Conservation (phyloP, 1,139 yeast species). For the Hemisphaericaspora xylofermentans region DNA sequence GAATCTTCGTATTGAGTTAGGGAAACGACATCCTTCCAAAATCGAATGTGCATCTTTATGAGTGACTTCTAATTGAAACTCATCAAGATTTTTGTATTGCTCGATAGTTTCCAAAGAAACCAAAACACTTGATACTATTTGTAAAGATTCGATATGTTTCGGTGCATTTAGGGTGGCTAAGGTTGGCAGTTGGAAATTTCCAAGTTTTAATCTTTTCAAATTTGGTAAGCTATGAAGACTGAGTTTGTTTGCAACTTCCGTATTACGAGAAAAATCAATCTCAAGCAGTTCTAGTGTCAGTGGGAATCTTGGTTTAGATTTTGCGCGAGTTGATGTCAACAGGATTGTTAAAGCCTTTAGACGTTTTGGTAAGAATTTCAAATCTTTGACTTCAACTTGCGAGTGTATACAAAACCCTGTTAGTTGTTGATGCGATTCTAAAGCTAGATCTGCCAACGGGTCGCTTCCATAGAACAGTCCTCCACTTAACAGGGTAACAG, state of each 20-base stretch:
- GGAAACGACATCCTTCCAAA: background rate
- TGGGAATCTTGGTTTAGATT: background rate
- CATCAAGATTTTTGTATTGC: background rate
- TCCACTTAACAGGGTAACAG: background rate
- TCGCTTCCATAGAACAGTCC: background rate
- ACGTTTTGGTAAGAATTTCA: background rate
- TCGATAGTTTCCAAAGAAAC: background rate
- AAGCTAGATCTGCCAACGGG: too few species aligned
- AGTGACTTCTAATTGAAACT: background rate
- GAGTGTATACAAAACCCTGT: background rate
- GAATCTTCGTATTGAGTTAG: background rate
- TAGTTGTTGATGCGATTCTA: too few species aligned
- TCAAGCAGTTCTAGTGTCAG: background rate
- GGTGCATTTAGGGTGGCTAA: background rate
- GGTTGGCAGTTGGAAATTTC: background rate
- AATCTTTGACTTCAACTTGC: background rate
- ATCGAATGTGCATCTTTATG: background rate
- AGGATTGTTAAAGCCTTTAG: background rate
- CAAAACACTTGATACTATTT: background rate
- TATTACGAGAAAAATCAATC: too few species aligned
- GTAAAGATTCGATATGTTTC: background rate
- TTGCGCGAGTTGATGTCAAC: background rate
- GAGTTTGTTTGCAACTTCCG: background rate
- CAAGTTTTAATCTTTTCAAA: background rate
- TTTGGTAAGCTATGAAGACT: background rate